Conservation (phyloP, 169 alveolate genomes). For the Eimeria mitis region DNA sequence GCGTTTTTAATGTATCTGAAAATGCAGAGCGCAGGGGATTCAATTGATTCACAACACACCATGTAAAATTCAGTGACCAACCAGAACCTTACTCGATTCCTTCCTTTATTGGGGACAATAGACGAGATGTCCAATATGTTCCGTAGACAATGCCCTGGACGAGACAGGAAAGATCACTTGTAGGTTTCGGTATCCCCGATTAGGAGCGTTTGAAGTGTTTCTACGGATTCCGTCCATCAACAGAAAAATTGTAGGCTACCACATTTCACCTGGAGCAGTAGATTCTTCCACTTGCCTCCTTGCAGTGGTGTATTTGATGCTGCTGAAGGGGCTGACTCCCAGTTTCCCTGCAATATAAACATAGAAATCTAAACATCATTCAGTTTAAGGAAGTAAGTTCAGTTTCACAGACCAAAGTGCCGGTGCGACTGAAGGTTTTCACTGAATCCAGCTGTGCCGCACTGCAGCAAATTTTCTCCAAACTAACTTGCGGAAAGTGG, state of each 20-base stretch:
- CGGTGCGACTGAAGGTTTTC: background rate
- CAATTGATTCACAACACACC: background rate
- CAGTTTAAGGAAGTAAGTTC: background rate
- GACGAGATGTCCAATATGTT: background rate
- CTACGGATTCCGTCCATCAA: conserved; percentile 63
- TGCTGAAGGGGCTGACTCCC: background rate
- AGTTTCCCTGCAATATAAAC: background rate
- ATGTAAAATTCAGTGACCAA: background rate
- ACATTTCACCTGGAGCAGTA: background rate
- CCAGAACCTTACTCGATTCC: background rate
- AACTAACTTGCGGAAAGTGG: conserved; percentile 73
- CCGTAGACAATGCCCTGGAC: conserved; percentile 46
- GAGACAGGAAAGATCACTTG: conserved; percentile 24
- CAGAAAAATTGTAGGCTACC: conserved; percentile 49
- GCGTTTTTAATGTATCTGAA: background rate
- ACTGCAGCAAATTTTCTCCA: conserved; percentile 70
- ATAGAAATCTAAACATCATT: background rate
- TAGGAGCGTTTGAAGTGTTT: conserved; percentile 80
- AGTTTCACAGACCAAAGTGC: background rate
- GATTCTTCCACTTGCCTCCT: background rate
- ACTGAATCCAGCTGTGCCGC: background rate
- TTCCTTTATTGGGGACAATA: background rate
- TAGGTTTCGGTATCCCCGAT: conserved; percentile 72
- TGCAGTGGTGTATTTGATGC: background rate
- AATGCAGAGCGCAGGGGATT: background rate